Percentiles rank a stretch among this genome's conserved stretches.
Conservation (phyloP, 164 flowering plant genomes). For the Stephania yunnanensis region DNA sequence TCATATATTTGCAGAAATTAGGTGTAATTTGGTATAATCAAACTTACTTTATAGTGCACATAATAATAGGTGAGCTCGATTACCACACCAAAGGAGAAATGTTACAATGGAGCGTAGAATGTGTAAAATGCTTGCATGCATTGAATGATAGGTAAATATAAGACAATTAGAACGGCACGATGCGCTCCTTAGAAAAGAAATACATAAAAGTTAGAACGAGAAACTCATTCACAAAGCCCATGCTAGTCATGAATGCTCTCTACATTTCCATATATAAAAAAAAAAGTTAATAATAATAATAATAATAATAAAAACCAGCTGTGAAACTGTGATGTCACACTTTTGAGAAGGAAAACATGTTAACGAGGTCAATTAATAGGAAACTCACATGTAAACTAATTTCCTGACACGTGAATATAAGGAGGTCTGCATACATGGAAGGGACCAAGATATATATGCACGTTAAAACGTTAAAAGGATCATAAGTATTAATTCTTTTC, state of each 20-base stretch:
- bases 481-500: no score
- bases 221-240: neutral
- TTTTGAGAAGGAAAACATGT: neutral
- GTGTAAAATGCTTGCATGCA: neutral
- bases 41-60: neutral
- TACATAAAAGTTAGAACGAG: neutral
- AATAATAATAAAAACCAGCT: neutral
- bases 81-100: neutral
- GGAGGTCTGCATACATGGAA: neutral
- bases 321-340: neutral
- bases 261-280: neutral
- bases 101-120: neutral
- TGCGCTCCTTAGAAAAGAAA: neutral
- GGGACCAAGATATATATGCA: no score
- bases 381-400: neutral
- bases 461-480: no score
- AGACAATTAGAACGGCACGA: neutral
- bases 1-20: no score
- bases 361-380: neutral
- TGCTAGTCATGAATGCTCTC: neutral
- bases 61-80: neutral
- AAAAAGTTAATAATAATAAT: no score
- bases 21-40: neutral
- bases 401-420: neutral
- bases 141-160: neutral